Conservation (phyloP, 2,329 filamentous ascomycete species). For the Macrophomina tecta region DNA sequence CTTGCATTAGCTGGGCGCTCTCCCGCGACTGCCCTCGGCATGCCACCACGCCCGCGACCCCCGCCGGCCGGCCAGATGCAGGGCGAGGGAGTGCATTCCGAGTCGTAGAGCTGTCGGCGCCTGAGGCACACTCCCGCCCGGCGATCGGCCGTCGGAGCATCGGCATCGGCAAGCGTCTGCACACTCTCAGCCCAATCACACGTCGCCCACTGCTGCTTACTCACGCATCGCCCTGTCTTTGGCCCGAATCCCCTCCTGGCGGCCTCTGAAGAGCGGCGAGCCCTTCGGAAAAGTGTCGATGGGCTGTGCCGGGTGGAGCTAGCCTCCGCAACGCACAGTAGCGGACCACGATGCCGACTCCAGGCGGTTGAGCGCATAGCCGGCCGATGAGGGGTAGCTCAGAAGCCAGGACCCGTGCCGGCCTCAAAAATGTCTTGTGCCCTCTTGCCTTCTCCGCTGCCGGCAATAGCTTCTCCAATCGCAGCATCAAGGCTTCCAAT, state of each 20-base stretch:
- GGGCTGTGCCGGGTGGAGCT: slow-evolving; percentile 15
- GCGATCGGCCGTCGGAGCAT: not conserved
- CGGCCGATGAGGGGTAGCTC: slow-evolving; percentile 24
- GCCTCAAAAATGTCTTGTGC: slow-evolving; percentile 24
- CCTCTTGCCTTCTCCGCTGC: slow-evolving; percentile 10
- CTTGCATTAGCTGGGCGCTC: slow-evolving; percentile 15
- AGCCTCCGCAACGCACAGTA: slow-evolving; percentile 19
- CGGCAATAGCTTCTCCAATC: not conserved
- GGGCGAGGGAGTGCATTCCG: not conserved
- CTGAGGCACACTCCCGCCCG: not conserved
- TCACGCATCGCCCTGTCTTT: slow-evolving; percentile 20
- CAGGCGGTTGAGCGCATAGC: slow-evolving; percentile 9
- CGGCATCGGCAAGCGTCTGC: slow-evolving; percentile 2
- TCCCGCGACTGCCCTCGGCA: slow-evolving; percentile 9
- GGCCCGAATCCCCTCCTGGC: slow-evolving; percentile 7
- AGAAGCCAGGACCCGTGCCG: not conserved
- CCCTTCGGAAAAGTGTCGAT: slow-evolving; percentile 19
- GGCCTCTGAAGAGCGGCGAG: slow-evolving; percentile 17
- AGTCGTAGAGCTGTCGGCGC: not conserved
- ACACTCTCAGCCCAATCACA: not conserved
- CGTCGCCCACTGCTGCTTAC: slow-evolving; percentile 6
- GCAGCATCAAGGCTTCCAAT: not conserved
- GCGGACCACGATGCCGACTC: slow-evolving; percentile 8
- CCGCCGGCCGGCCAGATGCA: slow-evolving; percentile 6
- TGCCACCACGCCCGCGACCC: not conserved